phyloP scores from a whole-genome alignment of 805 yeast species.

The Metschnikowia reukaufii region DNA sequence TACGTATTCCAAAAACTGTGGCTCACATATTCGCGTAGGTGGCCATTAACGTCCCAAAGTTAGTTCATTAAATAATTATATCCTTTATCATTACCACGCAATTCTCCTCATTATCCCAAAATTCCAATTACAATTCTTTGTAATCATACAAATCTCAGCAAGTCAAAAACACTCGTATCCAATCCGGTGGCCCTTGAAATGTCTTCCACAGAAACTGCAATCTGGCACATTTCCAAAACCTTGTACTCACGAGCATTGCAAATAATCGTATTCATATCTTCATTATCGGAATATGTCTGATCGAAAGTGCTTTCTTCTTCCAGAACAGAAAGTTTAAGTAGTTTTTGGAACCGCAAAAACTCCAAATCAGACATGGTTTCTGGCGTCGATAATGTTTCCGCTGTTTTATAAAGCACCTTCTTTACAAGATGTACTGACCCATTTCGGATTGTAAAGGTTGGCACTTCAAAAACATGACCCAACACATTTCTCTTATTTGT shows the following conservation, averaged over 20 bases:
- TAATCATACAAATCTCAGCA: not conserved
- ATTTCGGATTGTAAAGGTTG: slow-evolving; percentile 1
- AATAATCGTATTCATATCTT: not conserved
- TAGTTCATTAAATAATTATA: no score
- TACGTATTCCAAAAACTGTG: no score
- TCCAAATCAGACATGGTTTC: slow-evolving; percentile 8
- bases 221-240: slow-evolving; percentile 11
- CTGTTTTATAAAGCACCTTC: slow-evolving; percentile 1
- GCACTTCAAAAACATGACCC: slow-evolving; percentile 13
- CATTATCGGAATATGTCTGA: not conserved
- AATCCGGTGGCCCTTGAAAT: slow-evolving; percentile 10
- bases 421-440: not conserved
- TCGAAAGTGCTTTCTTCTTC: not conserved
- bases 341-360: slow-evolving; percentile 7
- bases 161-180: not conserved
- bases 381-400: slow-evolving; percentile 6
- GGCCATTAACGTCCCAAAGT: no score
- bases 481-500: not conserved
- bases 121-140: no score
- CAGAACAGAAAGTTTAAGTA: not conserved
- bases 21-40: no score
- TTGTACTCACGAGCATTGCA: slow-evolving; percentile 7
- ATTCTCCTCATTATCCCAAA: not conserved
- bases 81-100: not conserved
- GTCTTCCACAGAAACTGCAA: slow-evolving; percentile 15